phyloP scores from a whole-genome alignment of 2,329 filamentous ascomycete species.

The Ceratocystis papillata region DNA sequence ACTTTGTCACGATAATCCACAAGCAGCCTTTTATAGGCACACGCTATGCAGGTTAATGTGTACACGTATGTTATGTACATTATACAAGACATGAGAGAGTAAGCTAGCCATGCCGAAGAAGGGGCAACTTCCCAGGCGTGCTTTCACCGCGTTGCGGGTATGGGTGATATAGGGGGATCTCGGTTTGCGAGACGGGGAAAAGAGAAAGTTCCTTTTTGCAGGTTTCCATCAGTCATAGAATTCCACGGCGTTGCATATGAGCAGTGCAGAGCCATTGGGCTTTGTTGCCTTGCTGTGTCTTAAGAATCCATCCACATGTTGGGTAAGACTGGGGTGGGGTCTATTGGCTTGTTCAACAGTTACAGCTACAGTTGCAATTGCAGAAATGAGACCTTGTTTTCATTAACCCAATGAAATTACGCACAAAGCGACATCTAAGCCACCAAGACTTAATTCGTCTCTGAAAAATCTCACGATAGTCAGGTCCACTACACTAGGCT shows the following conservation, averaged over 20 bases:
- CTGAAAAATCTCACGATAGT: constrained; percentile 4
- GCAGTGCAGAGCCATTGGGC: neutral
- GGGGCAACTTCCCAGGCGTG: neutral
- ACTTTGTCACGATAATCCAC: constrained; percentile 12
- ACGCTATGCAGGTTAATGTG: neutral
- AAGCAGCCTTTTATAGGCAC: neutral
- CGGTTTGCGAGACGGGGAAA: neutral
- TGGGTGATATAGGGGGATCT: neutral
- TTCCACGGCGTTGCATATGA: neutral
- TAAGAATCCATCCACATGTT: neutral
- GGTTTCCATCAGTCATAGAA: constrained; percentile 11
- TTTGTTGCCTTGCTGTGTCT: neutral
- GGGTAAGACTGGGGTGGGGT: neutral
- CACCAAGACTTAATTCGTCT: neutral
- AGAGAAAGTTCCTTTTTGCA: neutral
- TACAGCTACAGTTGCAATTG: neutral
- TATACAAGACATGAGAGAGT: neutral
- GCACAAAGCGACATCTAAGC: neutral
- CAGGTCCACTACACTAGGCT: neutral
- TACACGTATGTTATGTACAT: neutral
- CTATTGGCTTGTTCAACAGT: neutral
- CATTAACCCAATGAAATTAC: neutral
- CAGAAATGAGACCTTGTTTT: too few relatives aligned
- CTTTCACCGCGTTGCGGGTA: neutral
- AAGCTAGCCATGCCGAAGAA: neutral